These are phyloP conservation scores for Pseudopithomyces chartarum DNA, from an alignment of 2,329 filamentous ascomycete species.

Conservation along the genomic window DNA sequence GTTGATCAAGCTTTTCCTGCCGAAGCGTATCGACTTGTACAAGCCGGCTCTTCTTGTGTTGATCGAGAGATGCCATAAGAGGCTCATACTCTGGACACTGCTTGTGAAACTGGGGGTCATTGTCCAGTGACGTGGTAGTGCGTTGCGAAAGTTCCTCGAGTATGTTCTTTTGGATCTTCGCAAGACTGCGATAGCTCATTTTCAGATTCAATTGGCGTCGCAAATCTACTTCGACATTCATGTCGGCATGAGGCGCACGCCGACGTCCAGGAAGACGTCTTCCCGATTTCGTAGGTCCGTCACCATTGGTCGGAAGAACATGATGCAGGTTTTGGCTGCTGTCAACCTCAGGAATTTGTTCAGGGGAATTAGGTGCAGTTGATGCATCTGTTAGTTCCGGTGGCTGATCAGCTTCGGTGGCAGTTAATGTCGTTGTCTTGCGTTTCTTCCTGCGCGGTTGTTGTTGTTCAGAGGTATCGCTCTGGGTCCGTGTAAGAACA, in stretches of 20 bases:
- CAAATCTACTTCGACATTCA: slow-evolving; percentile 53
- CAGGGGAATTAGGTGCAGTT: slow-evolving; percentile 42
- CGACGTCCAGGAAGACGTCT: slow-evolving; percentile 50
- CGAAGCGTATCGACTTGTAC: slow-evolving; percentile 45
- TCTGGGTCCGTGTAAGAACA: slow-evolving; percentile 41
- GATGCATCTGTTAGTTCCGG: slow-evolving; percentile 45
- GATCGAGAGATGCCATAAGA: slow-evolving; percentile 59
- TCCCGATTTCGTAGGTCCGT: slow-evolving; percentile 41
- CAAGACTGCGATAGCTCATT: slow-evolving; percentile 66
- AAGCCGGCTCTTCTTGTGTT: slow-evolving; percentile 49
- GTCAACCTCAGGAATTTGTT: slow-evolving; percentile 40
- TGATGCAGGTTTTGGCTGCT: slow-evolving; percentile 39
- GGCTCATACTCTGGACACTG: slow-evolving; percentile 59
- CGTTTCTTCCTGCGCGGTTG: slow-evolving; percentile 42
- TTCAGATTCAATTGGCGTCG: slow-evolving; percentile 69
- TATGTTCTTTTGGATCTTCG: slow-evolving; percentile 66
- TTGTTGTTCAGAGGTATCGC: slow-evolving; percentile 42
- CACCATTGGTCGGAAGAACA: slow-evolving; percentile 42
- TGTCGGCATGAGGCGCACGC: slow-evolving; percentile 53
- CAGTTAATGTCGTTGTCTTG: slow-evolving; percentile 32
- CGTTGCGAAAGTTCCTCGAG: slow-evolving; percentile 69
- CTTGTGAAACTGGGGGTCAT: slow-evolving; percentile 59
- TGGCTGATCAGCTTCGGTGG: slow-evolving; percentile 36
- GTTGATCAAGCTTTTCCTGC: slow-evolving; percentile 42
- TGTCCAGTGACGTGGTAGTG: slow-evolving; percentile 61